phyloP scores from a whole-genome alignment of 768 basidiomycete species.

The Hydnum rufescens region DNA sequence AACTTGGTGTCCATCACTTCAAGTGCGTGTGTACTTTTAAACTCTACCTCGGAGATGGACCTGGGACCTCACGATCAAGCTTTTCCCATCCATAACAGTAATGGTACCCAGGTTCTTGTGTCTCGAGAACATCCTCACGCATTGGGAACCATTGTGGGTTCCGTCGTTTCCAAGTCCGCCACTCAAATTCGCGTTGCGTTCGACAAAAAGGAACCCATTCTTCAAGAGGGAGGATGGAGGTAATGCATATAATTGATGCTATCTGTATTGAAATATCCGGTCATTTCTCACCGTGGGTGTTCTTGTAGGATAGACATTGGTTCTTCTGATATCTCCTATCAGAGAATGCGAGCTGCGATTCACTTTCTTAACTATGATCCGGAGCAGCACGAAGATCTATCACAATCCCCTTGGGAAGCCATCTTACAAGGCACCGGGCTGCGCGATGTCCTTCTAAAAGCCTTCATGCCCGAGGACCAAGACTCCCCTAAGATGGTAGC shows the following conservation, averaged over 20 bases:
- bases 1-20: conserved; percentile 46
- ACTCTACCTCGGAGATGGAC: not conserved
- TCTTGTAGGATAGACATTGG: conserved; percentile 40
- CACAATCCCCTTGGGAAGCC: conserved; percentile 21
- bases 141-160: conserved; percentile 34
- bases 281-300: not conserved
- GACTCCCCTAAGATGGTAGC: conserved; percentile 22
- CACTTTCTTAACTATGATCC: conserved; percentile 35
- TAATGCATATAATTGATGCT: conserved; percentile 5
- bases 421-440: conserved; percentile 53
- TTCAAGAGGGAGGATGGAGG: conserved; percentile 32
- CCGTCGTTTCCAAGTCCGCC: conserved; percentile 29
- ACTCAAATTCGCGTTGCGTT: conserved; percentile 43
- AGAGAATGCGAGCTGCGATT: conserved; percentile 54
- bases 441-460: conserved; percentile 46
- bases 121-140: conserved; percentile 39
- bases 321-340: conserved; percentile 39
- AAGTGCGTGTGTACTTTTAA: conserved; percentile 28
- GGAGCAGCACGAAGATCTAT: not conserved
- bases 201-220: conserved; percentile 26
- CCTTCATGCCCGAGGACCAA: conserved; percentile 20
- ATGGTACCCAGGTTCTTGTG: conserved; percentile 48
- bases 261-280: conserved; percentile 10
- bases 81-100: conserved; percentile 13
- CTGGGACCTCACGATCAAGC: not conserved